phyloP scores from a whole-genome alignment of 2,329 filamentous ascomycete species.

The Rugonectria rugulosa region DNA sequence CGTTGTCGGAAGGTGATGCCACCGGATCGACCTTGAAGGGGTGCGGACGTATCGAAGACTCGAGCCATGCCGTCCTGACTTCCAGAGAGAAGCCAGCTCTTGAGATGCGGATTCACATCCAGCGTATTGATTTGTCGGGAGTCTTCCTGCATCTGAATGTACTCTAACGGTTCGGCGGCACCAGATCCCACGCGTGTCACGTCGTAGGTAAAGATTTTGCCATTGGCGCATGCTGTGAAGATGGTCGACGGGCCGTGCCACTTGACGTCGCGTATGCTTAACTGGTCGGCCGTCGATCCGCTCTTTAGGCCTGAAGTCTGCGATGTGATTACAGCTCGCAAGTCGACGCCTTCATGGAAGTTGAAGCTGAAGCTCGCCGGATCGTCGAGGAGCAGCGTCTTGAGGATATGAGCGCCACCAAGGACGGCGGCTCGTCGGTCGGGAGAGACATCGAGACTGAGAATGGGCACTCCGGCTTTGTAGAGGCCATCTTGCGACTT shows the following conservation, averaged over 20 bases:
- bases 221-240: constrained; percentile 69
- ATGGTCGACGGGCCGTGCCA: constrained; percentile 63
- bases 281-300: constrained; percentile 59
- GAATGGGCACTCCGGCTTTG: constrained; percentile 59
- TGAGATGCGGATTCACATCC: constrained; percentile 67
- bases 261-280: constrained; percentile 70
- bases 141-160: constrained; percentile 67
- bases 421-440: constrained; percentile 65
- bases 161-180: constrained; percentile 57
- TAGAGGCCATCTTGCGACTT: constrained; percentile 65
- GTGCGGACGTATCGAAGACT: constrained; percentile 64
- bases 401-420: constrained; percentile 66
- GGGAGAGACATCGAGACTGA: constrained; percentile 65
- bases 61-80: constrained; percentile 71
- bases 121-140: constrained; percentile 69
- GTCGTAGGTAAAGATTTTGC: constrained; percentile 72
- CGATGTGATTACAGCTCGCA: constrained; percentile 63
- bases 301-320: constrained; percentile 51
- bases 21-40: constrained; percentile 56
- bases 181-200: constrained; percentile 57
- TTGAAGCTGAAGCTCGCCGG: constrained; percentile 45
- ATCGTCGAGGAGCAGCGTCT: constrained; percentile 65
- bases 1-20: constrained; percentile 58
- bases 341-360: constrained; percentile 64
- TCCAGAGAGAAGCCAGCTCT: constrained; percentile 66